A percentile compares a stretch with the other conserved stretches of the same genome.
Conservation (phyloP, 1,284 basidiomycete genomes). For the Sanghuangporus sanghuang region DNA sequence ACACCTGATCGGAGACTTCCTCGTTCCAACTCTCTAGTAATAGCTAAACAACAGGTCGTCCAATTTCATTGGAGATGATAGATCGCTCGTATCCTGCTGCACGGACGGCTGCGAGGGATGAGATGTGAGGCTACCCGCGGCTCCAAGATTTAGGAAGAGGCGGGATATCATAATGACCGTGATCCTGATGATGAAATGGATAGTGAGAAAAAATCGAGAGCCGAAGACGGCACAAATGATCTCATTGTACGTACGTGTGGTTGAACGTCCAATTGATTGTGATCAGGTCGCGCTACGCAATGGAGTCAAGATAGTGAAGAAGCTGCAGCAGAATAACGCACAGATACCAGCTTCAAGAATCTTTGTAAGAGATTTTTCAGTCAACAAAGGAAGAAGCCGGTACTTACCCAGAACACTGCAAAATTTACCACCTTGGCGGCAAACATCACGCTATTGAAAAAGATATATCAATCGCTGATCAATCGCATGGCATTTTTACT, state of each 20-base stretch:
- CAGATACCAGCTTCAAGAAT: neutral
- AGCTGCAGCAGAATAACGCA: neutral
- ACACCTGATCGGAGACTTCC: no score
- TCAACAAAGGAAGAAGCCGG: neutral
- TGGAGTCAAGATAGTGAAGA: neutral
- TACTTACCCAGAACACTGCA: constrained; percentile 9
- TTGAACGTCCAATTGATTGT: constrained; percentile 14
- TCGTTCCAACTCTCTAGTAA: no score
- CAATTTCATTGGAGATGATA: no score
- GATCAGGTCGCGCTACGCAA: constrained; percentile 6
- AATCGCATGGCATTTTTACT: neutral
- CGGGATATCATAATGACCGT: constrained; percentile 15
- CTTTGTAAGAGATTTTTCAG: neutral
- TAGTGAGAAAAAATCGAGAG: neutral
- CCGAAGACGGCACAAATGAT: neutral
- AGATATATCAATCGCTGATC: neutral
- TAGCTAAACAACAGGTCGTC: no score
- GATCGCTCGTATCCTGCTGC: no score
- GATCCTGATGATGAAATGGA: neutral
- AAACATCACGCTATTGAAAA: constrained; percentile 5
- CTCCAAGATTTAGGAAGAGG: constrained; percentile 12
- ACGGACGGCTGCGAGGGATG: neutral
- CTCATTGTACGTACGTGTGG: constrained; percentile 6
- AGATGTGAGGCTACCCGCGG: neutral
- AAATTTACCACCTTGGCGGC: constrained; percentile 10